These are phyloP conservation scores for Serendipita sp. DNA, from an alignment of 768 basidiomycete genomes.

Conservation along the genomic window DNA sequence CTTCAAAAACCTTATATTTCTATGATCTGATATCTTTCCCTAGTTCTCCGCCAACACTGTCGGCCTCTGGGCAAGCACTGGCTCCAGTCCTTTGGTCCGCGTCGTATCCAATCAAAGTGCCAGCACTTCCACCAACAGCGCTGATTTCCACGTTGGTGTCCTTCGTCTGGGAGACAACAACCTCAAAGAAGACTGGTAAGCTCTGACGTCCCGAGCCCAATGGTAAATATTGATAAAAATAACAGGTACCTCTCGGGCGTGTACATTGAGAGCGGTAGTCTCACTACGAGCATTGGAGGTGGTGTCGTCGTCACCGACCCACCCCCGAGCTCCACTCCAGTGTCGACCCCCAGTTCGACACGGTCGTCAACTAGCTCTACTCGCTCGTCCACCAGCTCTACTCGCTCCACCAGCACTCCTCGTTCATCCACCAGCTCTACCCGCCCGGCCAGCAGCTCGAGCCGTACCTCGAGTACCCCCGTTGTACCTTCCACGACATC, in stretches of 20 bases:
- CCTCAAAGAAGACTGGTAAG: conserved; percentile 32
- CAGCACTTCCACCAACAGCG: conserved; percentile 41
- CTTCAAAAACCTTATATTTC: not conserved
- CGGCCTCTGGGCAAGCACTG: conserved; percentile 43
- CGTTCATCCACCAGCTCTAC: conserved; percentile 17
- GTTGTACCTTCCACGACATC: conserved; percentile 6
- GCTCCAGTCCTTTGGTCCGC: conserved; percentile 30
- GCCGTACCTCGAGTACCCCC: not conserved
- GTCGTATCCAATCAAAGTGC: conserved; percentile 34
- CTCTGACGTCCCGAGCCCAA: too few relatives aligned
- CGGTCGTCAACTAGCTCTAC: conserved; percentile 13
- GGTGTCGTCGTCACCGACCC: conserved; percentile 16
- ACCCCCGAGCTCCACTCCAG: conserved; percentile 5
- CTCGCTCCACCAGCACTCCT: conserved; percentile 15
- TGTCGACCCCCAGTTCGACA: conserved; percentile 7
- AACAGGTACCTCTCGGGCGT: conserved; percentile 35
- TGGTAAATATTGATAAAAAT: too few relatives aligned
- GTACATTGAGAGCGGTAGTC: conserved; percentile 41
- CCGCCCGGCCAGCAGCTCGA: not conserved
- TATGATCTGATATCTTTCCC: not conserved
- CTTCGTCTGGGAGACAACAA: conserved; percentile 36
- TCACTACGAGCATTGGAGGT: conserved; percentile 36
- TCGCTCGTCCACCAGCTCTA: conserved; percentile 16
- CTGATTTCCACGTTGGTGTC: conserved; percentile 46
- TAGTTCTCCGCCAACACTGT: conserved; percentile 39